Evolutionary conservation across 2,329 filamentous ascomycete genomes (phyloP).

Genomic region (Penicillium concentricum): DNA sequence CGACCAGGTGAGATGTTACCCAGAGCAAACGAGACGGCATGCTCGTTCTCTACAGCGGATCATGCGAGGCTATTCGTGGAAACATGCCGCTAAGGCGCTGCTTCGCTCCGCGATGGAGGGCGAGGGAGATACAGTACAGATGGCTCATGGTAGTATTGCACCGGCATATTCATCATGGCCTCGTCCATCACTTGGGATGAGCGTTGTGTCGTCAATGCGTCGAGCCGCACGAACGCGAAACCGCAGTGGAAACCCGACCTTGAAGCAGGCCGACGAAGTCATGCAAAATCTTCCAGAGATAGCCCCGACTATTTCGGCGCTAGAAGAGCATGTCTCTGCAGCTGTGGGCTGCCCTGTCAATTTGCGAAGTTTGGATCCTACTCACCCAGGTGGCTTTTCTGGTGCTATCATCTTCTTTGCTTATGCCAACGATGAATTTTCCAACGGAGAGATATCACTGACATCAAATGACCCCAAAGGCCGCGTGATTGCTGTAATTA

Average conservation of each 20-base stretch:
- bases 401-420: constrained; percentile 2
- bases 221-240: neutral
- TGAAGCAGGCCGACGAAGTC: neutral
- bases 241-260: neutral
- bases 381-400: neutral
- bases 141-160: neutral
- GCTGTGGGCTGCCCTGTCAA: neutral
- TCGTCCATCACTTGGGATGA: neutral
- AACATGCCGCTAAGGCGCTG: neutral
- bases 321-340: constrained; percentile 1
- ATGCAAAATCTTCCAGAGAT: neutral
- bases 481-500: neutral
- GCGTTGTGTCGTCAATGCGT: neutral
- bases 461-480: neutral
- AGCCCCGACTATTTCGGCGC: neutral
- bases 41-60: neutral
- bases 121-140: neutral
- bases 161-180: neutral
- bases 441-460: neutral
- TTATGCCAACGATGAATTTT: neutral
- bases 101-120: constrained; percentile 1
- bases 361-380: neutral
- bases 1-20: neutral
- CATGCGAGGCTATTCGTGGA: constrained; percentile 2
- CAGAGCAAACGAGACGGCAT: constrained; percentile 1